Evolutionary conservation across 352 stramenopile genomes (phyloP).

Genomic region (Pythium monospermum): DNA sequence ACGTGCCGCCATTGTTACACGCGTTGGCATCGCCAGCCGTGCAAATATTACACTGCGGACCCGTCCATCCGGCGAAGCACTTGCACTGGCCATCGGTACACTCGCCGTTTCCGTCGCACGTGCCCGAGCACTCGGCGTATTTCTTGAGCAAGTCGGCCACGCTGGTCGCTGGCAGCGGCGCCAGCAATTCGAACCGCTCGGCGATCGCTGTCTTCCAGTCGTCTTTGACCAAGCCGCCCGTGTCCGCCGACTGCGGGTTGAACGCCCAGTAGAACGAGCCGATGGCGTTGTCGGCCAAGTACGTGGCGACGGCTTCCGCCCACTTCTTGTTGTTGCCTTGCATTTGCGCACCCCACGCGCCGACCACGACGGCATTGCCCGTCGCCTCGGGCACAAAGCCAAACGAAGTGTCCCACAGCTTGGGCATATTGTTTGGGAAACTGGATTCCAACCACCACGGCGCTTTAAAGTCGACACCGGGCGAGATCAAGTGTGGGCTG

Average conservation of each 20-base stretch:
- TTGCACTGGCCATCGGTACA: conserved; percentile 44
- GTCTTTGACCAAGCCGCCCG: conserved; percentile 56
- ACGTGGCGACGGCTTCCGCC: conserved; percentile 42
- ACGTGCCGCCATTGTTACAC: conserved; percentile 49
- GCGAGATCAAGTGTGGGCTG: conserved; percentile 59
- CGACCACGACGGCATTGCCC: conserved; percentile 53
- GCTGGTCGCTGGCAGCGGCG: conserved; percentile 31
- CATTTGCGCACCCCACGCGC: conserved; percentile 66
- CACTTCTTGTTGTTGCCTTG: conserved; percentile 51
- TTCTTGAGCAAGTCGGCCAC: conserved; percentile 35
- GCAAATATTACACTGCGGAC: conserved; percentile 63
- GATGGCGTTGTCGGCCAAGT: conserved; percentile 48
- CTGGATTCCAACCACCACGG: conserved; percentile 53
- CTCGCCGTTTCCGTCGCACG: conserved; percentile 40
- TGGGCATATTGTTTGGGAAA: conserved; percentile 65
- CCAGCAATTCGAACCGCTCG: conserved; percentile 48
- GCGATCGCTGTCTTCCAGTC: conserved; percentile 65
- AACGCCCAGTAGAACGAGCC: conserved; percentile 77
- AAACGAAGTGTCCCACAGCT: conserved; percentile 65
- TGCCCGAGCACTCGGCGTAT: conserved; percentile 31
- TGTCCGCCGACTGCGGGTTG: conserved; percentile 71
- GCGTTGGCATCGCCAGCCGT: conserved; percentile 37
- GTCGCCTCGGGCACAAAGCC: conserved; percentile 55
- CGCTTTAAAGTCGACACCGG: conserved; percentile 53
- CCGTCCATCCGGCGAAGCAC: conserved; percentile 59